These are phyloP conservation scores for Paraphoma chrysanthemicola DNA, from an alignment of 2,329 filamentous ascomycete species.

Conservation along the genomic window DNA sequence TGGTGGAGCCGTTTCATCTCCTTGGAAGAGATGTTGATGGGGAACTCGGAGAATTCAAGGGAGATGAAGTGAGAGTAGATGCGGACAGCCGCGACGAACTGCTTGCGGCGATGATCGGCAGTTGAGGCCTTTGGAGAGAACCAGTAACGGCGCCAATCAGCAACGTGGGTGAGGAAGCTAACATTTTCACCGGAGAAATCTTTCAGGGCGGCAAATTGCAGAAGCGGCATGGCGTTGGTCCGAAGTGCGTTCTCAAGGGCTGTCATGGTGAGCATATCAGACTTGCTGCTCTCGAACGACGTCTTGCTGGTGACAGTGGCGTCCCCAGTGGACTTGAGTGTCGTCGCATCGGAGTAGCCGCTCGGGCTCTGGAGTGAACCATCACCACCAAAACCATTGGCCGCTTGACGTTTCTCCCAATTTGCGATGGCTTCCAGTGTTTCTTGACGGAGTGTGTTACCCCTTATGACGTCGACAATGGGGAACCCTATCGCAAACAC, in stretches of 20 bases:
- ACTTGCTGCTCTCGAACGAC: slow-evolving; percentile 37
- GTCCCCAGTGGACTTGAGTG: slow-evolving; percentile 16
- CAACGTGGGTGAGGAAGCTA: slow-evolving; percentile 42
- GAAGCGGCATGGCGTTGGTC: slow-evolving; percentile 37
- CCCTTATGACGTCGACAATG: slow-evolving; percentile 36
- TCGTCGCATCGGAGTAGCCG: slow-evolving; percentile 26
- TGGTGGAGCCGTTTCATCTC: slow-evolving; percentile 36
- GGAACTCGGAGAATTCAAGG: slow-evolving; percentile 42
- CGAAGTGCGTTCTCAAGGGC: slow-evolving; percentile 41
- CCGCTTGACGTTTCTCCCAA: slow-evolving; percentile 40
- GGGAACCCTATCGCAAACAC: slow-evolving; percentile 39
- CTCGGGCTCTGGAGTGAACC: slow-evolving; percentile 18
- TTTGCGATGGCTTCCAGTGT: slow-evolving; percentile 41
- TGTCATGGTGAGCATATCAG: slow-evolving; percentile 43
- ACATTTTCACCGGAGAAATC: slow-evolving; percentile 47
- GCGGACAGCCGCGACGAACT: slow-evolving; percentile 38
- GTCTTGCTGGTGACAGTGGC: slow-evolving; percentile 13
- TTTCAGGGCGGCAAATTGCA: slow-evolving; percentile 42
- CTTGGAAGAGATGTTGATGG: slow-evolving; percentile 42
- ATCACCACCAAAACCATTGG: slow-evolving; percentile 7
- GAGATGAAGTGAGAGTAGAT: slow-evolving; percentile 46
- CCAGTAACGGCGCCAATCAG: slow-evolving; percentile 44
- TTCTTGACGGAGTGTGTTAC: slow-evolving; percentile 36
- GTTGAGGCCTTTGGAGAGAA: slow-evolving; percentile 25
- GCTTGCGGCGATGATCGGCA: slow-evolving; percentile 29